Evolutionary conservation across 106 monocot genomes (phyloP), one percentile per base, ranked within the genome.

Genomic region (Dioscorea alata): DNA sequence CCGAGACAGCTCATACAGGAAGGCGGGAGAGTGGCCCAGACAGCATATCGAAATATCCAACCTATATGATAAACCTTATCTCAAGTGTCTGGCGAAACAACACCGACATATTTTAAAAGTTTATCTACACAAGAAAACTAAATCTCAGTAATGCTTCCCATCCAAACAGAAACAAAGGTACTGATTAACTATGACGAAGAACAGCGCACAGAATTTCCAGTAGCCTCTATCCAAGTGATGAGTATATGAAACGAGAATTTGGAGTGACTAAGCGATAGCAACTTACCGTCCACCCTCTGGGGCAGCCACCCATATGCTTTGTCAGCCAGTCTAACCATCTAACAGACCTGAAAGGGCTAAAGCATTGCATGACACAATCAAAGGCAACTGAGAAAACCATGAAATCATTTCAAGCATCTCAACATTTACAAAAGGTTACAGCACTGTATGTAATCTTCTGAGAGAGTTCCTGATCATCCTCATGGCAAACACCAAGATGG

Each of bases 391-490:
- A 34, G 48, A 67, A 72, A 76, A 25, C 57, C 73, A 76, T 59
- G 69, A 72, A 76, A 49, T 12, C 69, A 21, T 68, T 73, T 73
- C 68, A 42, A 66, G 33, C 6, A 70, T 78, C 79, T 75, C 75
- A 75, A 68, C 61, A 83, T 83, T 67, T 75, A 83, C 83, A 83
- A 69, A 53, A 65, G 23, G 65, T 54, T 67, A 66, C 49, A 61
- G 49, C n/a, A 69, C 49, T 54, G 17, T 60, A 50, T 12, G 56
- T 54, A 58, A 56, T 33, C 35, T 56, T 56, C 62, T 22, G 64
- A 42, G 49, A 58, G 73, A 68, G 31, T 74, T 67, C 74, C 78
- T 61, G 32, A 59, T 23, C 24, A 59, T 50, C 71, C 49, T 57
- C 57, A 23, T 33, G 80, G 52, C 61, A 72, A 50, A 61, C 60